Conservation (phyloP, 1,284 basidiomycete species). For the Ganoderma sp. region DNA sequence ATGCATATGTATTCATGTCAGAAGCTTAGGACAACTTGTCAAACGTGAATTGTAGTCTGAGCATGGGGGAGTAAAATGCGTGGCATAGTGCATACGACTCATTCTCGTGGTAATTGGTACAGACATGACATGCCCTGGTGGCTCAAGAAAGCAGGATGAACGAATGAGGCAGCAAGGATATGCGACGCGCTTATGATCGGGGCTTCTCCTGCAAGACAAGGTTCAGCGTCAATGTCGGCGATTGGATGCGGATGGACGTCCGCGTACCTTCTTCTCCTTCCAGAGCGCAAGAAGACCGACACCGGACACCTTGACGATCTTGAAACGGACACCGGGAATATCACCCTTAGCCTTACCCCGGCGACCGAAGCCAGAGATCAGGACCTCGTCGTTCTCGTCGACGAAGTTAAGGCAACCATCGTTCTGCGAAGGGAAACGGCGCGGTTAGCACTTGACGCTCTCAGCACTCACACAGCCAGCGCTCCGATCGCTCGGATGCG, state of each 20-base stretch:
- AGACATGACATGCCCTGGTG: slow-evolving; percentile 33
- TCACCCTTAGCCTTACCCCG: slow-evolving; percentile 99
- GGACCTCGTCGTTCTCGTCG: slow-evolving; percentile 99
- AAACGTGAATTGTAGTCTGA: background rate
- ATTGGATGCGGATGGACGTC: slow-evolving; percentile 3
- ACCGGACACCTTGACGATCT: slow-evolving; percentile 99
- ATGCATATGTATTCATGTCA: background rate
- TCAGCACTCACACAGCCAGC: slow-evolving; percentile 21
- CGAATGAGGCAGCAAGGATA: slow-evolving; percentile 26
- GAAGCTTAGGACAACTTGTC: background rate
- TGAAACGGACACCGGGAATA: slow-evolving; percentile 98
- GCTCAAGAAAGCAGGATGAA: slow-evolving; percentile 29
- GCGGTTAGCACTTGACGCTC: slow-evolving; percentile 15
- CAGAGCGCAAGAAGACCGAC: slow-evolving; percentile 97
- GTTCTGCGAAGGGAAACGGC: slow-evolving; percentile 61
- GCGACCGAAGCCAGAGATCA: slow-evolving; percentile 99
- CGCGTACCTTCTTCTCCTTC: slow-evolving; percentile 96
- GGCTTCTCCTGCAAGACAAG: slow-evolving; percentile 78
- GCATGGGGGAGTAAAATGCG: background rate
- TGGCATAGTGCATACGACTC: slow-evolving; percentile 38
- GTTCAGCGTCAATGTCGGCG: slow-evolving; percentile 11
- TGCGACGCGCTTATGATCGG: slow-evolving; percentile 67
- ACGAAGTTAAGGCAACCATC: slow-evolving; percentile 99
- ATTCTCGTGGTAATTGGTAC: slow-evolving; percentile 40
- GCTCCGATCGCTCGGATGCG: slow-evolving; percentile 23